Evolutionary conservation across 331 rosid genomes (phyloP), one percentile per base, ranked within the genome.

Genomic region (Cydonia oblonga): DNA sequence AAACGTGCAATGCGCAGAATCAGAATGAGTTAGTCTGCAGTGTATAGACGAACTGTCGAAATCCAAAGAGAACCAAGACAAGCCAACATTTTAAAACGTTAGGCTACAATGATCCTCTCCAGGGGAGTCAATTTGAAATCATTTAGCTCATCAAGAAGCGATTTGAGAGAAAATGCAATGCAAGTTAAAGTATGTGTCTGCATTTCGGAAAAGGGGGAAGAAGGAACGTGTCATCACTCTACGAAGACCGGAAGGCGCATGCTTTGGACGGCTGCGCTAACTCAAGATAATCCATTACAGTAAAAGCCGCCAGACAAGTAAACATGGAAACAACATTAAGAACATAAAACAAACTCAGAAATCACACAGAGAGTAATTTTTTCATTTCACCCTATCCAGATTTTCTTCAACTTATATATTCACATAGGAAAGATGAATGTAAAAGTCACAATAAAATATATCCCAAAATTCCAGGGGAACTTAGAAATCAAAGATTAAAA

Each of bases 271-370:
- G 42, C 5, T 19, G 8, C 25, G 28, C 40, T 42, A 65, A 56
- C 58, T 64, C 72, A 29, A 5, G 6, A 29, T 28, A 28, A 28
- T 28, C 29, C 29, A 29, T 29, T 5, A 29, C 32, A 29, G 62
- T 4, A 38, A 72, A 78, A 73, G 53, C 54, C 22, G 72, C 58
- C 64, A 70, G 61, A 69, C 59, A 74, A 26, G 46, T 40, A 25
- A 9, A 33, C 14, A 40, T 35, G 75, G 65, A 74, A 60, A 70
- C 19, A 49, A 60, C 13, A 32, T 58, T 60, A 12, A 74, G 69
- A 62, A 25, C 72, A 70, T 58, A 63, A 64, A 61, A 23, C 40
- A 63, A 66, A 19, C 73, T 52, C 33, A 65, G 77, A 28, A 79
- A 56, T 73, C 62, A 59, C 66, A 73, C 18, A 57, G 1, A 20